Evolutionary conservation across 257 asterid genomes (phyloP).

Genomic region (Primulina huaijiensis): DNA sequence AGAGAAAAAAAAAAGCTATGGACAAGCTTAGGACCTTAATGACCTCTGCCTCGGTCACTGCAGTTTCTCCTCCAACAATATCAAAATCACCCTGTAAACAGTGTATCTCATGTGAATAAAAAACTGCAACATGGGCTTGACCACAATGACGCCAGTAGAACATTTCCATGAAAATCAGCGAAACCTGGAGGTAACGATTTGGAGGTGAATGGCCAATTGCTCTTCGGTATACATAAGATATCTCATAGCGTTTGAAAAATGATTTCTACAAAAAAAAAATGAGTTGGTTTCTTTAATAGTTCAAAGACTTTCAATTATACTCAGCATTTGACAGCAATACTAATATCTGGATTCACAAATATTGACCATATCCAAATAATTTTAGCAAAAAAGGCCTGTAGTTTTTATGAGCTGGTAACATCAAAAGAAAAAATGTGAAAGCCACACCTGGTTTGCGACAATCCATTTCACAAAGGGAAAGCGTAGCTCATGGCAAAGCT

Average conservation of each 20-base stretch:
- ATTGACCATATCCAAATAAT: no score
- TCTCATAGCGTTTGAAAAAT: conserved; percentile 77
- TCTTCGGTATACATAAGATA: conserved; percentile 80
- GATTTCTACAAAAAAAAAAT: conserved; percentile 29
- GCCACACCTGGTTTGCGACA: conserved; percentile 60
- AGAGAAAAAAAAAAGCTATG: conserved; percentile 18
- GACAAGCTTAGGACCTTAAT: conserved; percentile 61
- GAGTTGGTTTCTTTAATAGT: no score
- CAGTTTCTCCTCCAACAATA: conserved; percentile 83
- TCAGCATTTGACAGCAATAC: no score
- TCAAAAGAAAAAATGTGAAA: conserved; percentile 2
- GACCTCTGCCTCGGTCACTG: conserved; percentile 92
- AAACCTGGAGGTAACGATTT: conserved; percentile 92
- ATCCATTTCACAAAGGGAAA: conserved; percentile 81
- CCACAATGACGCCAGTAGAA: conserved; percentile 13
- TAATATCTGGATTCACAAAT: no score
- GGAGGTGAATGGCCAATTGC: conserved; percentile 98
- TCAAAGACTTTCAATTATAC: no score
- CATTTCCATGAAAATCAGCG: conserved; percentile 15
- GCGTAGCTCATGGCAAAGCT: conserved; percentile 92
- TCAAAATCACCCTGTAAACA: conserved; percentile 81
- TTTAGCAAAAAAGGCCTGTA: no score
- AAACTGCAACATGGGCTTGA: neutral
- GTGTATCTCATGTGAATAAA: conserved; percentile 17
- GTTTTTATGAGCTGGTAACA: no score